A percentile compares a stretch with the other conserved stretches of the same genome.
Conservation (phyloP, 2,329 filamentous ascomycete species). For the Fusarium drepaniforme region DNA sequence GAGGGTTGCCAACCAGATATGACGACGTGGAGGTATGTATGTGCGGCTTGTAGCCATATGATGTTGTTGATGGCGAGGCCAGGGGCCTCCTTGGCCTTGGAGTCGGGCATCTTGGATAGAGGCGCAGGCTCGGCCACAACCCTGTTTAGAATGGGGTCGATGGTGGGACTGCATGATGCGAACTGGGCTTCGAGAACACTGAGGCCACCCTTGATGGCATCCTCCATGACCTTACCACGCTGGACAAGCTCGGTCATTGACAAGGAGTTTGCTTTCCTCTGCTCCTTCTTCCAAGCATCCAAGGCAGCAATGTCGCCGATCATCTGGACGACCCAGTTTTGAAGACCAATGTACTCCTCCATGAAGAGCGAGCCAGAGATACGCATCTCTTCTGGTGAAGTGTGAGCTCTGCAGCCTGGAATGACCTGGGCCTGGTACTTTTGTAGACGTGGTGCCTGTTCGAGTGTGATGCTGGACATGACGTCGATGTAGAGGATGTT, state of each 20-base stretch:
- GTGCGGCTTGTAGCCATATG: conserved; percentile 62
- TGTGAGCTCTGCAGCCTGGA: conserved; percentile 42
- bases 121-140: conserved; percentile 41
- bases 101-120: conserved; percentile 31
- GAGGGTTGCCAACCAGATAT: conserved; percentile 64
- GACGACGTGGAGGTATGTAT: conserved; percentile 62
- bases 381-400: conserved; percentile 31
- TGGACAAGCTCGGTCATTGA: conserved; percentile 59
- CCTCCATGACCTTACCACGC: conserved; percentile 57
- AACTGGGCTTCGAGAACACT: conserved; percentile 44
- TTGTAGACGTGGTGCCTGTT: conserved; percentile 55
- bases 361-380: conserved; percentile 54
- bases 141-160: conserved; percentile 22
- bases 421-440: conserved; percentile 57
- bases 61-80: conserved; percentile 47
- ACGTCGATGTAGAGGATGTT: conserved; percentile 63
- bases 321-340: conserved; percentile 68
- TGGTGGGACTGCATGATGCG: not conserved
- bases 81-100: conserved; percentile 36
- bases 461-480: conserved; percentile 61
- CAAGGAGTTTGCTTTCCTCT: conserved; percentile 56
- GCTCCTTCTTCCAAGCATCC: conserved; percentile 66
- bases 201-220: conserved; percentile 50
- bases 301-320: conserved; percentile 67
- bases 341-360: conserved; percentile 65